These are phyloP conservation scores for Aspergillus ustus DNA, from an alignment of 2,329 filamentous ascomycete species.

Conservation along the genomic window DNA sequence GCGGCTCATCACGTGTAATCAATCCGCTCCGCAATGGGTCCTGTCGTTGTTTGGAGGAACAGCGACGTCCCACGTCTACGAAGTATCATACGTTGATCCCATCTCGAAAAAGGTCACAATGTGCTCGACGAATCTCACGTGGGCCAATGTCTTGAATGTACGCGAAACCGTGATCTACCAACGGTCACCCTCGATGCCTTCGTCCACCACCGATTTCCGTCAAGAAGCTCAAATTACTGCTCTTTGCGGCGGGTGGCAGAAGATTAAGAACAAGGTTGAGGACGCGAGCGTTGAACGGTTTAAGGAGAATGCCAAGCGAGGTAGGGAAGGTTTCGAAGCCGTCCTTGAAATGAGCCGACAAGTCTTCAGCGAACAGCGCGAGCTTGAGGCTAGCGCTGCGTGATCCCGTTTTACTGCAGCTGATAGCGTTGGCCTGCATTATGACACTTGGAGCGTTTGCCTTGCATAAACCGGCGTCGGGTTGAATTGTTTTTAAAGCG, in stretches of 20 bases:
- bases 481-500: constrained; percentile 28
- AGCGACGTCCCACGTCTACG: constrained; percentile 87
- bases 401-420: constrained; percentile 17
- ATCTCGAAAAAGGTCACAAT: constrained; percentile 85
- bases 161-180: constrained; percentile 91
- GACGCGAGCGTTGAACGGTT: constrained; percentile 88
- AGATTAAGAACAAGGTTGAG: constrained; percentile 95
- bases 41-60: constrained; percentile 76
- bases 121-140: constrained; percentile 94
- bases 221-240: constrained; percentile 94
- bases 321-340: constrained; percentile 91
- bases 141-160: constrained; percentile 85
- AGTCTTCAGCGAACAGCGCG: constrained; percentile 88
- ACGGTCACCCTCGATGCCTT: constrained; percentile 58
- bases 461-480: constrained; percentile 38
- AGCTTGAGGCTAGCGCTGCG: constrained; percentile 57
- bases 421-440: constrained; percentile 18
- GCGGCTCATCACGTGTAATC: constrained; percentile 61
- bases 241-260: constrained; percentile 94
- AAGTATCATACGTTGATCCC: constrained; percentile 94
- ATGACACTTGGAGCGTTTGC: constrained; percentile 31
- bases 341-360: constrained; percentile 91
- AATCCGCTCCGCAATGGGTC: constrained; percentile 60
- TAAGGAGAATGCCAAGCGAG: constrained; percentile 86
- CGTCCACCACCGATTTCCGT: constrained; percentile 74